phyloP scores from a whole-genome alignment of 1,139 yeast genomes.

The Fermentozyma sake region DNA sequence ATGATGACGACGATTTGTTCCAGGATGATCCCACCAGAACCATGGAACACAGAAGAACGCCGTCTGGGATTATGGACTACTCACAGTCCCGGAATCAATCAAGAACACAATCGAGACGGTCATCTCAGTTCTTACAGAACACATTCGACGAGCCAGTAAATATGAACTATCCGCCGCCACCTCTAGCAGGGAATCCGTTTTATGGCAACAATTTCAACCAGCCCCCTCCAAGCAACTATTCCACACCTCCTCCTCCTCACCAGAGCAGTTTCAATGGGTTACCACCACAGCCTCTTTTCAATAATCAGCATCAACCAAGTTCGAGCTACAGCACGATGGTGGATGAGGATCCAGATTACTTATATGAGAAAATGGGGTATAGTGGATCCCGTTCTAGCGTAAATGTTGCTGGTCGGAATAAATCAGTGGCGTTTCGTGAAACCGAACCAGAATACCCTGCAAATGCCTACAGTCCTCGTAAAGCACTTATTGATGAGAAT shows the following conservation, averaged over 20 bases:
- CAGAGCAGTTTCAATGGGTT: conserved; percentile 3
- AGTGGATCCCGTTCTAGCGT: conserved; percentile 8
- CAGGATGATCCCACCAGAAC: conserved; percentile 4
- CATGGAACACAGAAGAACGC: not conserved
- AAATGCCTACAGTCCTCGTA: conserved; percentile 25
- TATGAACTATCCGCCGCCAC: conserved; percentile 1
- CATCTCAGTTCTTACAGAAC: too few relatives aligned
- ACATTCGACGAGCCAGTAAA: too few relatives aligned
- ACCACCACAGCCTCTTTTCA: conserved; percentile 6
- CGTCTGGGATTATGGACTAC: not conserved
- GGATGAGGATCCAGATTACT: conserved; percentile 17
- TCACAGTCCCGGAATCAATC: too few relatives aligned
- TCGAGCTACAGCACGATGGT: conserved; percentile 19
- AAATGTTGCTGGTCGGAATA: conserved; percentile 11
- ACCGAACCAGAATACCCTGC: conserved; percentile 34
- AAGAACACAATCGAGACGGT: too few relatives aligned
- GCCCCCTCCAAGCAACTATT: conserved; percentile 2
- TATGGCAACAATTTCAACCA: not conserved
- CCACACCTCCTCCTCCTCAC: conserved; percentile 5
- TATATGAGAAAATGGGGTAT: conserved; percentile 12
- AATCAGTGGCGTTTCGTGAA: conserved; percentile 33
- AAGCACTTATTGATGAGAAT: conserved; percentile 16
- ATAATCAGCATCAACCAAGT: conserved; percentile 10
- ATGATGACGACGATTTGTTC: conserved; percentile 10
- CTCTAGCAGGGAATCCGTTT: not conserved